These are phyloP conservation scores for Fusarium gaditjirri DNA, from an alignment of 2,329 filamentous ascomycete species.

Conservation along the genomic window DNA sequence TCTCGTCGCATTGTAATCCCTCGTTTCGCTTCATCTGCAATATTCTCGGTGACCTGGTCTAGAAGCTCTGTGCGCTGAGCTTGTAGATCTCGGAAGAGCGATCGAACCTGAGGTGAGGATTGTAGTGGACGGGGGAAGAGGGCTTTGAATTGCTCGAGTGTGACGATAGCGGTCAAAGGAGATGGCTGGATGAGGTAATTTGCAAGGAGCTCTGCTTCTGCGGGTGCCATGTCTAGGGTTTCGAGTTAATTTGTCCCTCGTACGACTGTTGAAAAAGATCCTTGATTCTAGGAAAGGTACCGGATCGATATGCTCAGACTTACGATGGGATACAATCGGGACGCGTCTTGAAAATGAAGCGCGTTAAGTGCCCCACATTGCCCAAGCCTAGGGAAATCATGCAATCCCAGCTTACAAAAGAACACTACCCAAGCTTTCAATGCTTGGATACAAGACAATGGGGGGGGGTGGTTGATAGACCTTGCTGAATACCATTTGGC, in stretches of 20 bases:
- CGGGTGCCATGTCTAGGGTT: slow-evolving; percentile 69
- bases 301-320: not conserved
- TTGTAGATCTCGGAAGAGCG: slow-evolving; percentile 83
- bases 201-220: slow-evolving; percentile 78
- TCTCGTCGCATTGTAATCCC: slow-evolving; percentile 68
- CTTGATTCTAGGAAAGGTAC: not conserved
- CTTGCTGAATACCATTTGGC: not conserved
- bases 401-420: not conserved
- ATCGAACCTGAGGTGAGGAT: slow-evolving; percentile 72
- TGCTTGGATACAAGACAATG: not conserved
- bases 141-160: slow-evolving; percentile 78
- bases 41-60: slow-evolving; percentile 73
- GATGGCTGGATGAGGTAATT: slow-evolving; percentile 84
- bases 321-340: slow-evolving; percentile 4
- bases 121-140: slow-evolving; percentile 78
- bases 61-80: slow-evolving; percentile 75
- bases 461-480: not conserved
- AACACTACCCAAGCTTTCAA: not conserved
- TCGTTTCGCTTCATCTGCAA: slow-evolving; percentile 71
- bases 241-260: not conserved
- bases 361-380: slow-evolving; percentile 39
- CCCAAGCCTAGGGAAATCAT: not conserved
- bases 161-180: slow-evolving; percentile 76
- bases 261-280: not conserved
- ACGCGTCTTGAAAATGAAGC: slow-evolving; percentile 30